Evolutionary conservation across 2,329 filamentous ascomycete species (phyloP).

Genomic region (Waltergamsia citrina): DNA sequence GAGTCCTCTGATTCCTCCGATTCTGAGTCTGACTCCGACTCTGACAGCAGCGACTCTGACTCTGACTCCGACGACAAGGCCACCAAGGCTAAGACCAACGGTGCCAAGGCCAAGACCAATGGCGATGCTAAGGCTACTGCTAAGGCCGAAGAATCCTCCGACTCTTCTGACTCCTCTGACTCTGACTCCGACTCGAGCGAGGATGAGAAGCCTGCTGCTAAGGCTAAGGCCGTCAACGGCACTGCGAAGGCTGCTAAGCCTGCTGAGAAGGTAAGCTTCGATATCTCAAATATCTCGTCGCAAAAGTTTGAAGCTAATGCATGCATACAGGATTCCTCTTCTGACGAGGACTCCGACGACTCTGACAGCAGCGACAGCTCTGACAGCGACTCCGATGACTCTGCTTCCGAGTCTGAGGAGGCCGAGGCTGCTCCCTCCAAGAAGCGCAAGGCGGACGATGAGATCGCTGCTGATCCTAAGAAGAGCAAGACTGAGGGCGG

Average conservation of each 20-base stretch:
- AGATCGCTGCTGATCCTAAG: conserved; percentile 46
- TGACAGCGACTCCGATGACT: conserved; percentile 18
- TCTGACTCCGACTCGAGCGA: conserved; percentile 20
- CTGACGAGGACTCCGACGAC: conserved; percentile 22
- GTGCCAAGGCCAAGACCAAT: conserved; percentile 7
- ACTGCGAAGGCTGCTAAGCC: too few relatives aligned
- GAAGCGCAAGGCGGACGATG: conserved; percentile 39
- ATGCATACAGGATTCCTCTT: conserved; percentile 17
- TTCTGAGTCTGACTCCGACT: conserved; percentile 21
- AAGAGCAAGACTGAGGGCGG: conserved; percentile 53
- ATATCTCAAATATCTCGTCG: too few relatives aligned
- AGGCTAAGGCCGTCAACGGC: conserved; percentile 11
- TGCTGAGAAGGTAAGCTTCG: conserved; percentile 20
- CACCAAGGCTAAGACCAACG: conserved; percentile 4
- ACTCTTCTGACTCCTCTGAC: conserved; percentile 8
- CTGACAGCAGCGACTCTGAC: too few relatives aligned
- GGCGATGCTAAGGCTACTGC: conserved; percentile 10
- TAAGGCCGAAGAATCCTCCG: conserved; percentile 4
- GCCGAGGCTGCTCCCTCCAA: conserved; percentile 28
- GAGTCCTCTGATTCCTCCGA: too few relatives aligned
- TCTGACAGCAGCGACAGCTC: conserved; percentile 21
- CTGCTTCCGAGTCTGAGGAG: conserved; percentile 21
- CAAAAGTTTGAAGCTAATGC: conserved; percentile 8
- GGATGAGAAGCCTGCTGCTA: conserved; percentile 19
- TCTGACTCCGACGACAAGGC: conserved; percentile 20